Percentiles rank a stretch among this genome's conserved stretches.
These are phyloP conservation scores for Evansstolkia leycettana DNA, from an alignment of 495 filamentous ascomycete species.

Conservation along the genomic window DNA sequence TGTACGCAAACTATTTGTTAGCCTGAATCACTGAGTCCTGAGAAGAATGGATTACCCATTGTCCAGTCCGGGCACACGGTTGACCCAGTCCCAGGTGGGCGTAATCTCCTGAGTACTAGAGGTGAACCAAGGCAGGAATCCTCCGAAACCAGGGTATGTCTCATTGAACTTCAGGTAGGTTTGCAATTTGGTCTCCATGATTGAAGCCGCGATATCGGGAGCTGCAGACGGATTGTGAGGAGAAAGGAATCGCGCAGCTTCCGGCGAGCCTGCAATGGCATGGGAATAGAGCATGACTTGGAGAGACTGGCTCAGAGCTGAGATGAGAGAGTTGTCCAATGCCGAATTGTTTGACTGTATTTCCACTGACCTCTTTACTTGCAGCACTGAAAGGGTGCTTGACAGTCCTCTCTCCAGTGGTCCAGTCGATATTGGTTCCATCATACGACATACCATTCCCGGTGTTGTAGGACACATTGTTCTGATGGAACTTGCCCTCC, in stretches of 20 bases:
- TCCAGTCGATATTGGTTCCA: slow-evolving; percentile 19
- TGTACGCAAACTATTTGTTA: too few species aligned
- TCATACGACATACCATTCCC: slow-evolving; percentile 25
- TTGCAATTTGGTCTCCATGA: slow-evolving; percentile 20
- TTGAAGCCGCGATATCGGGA: slow-evolving; percentile 11
- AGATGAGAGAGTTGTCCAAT: too few species aligned
- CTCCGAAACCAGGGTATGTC: slow-evolving; percentile 23
- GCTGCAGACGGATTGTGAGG: slow-evolving; percentile 12
- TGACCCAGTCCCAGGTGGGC: slow-evolving; percentile 19
- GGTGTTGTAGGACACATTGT: slow-evolving; percentile 20
- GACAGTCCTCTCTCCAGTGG: slow-evolving; percentile 15
- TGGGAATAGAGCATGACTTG: slow-evolving; percentile 25
- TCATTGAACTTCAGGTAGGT: slow-evolving; percentile 23
- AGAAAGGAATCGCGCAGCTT: slow-evolving; percentile 19
- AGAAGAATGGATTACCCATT: slow-evolving; percentile 21
- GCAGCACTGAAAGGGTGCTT: slow-evolving; percentile 25
- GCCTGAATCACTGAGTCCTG: too few species aligned
- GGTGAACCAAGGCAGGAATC: slow-evolving; percentile 21
- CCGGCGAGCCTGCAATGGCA: slow-evolving; percentile 13
- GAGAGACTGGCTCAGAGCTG: slow-evolving; percentile 5
- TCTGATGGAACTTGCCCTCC: slow-evolving; percentile 23
- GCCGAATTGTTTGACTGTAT: too few species aligned
- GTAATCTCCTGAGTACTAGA: slow-evolving; percentile 9
- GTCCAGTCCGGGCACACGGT: slow-evolving; percentile 20
- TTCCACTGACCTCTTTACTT: slow-evolving; percentile 22